Evolutionary conservation across 2,329 filamentous ascomycete genomes (phyloP).

Genomic region (Thielaviopsis euricoi): DNA sequence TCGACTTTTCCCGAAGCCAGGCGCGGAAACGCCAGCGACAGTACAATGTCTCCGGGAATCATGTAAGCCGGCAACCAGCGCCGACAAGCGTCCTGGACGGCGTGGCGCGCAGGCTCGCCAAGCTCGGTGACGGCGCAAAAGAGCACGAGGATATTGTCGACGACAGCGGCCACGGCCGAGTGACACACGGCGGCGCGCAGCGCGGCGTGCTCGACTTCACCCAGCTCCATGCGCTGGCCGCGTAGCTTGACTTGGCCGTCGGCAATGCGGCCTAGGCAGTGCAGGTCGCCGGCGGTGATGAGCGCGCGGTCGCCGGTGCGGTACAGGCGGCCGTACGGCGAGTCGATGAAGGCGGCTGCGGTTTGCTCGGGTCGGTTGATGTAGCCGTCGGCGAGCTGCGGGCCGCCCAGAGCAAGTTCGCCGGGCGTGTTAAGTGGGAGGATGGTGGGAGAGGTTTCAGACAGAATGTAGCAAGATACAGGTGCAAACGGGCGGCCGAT

Average conservation of each 20-base stretch:
- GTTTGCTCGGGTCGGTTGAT: constrained; percentile 70
- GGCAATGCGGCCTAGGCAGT: constrained; percentile 66
- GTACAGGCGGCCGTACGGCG: constrained; percentile 55
- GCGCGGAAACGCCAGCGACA: constrained; percentile 50
- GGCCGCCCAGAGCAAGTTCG: constrained; percentile 67
- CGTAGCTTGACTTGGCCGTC: constrained; percentile 75
- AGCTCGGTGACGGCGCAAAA: constrained; percentile 42
- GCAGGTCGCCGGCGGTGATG: constrained; percentile 53
- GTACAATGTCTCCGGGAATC: constrained; percentile 58
- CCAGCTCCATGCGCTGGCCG: constrained; percentile 68
- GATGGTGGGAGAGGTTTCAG: constrained; percentile 33
- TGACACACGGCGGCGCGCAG: constrained; percentile 45
- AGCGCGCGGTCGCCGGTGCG: constrained; percentile 72
- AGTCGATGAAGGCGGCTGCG: constrained; percentile 49
- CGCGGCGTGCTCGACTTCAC: constrained; percentile 58
- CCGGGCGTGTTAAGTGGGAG: constrained; percentile 52
- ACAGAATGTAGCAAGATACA: constrained; percentile 59
- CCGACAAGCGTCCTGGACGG: constrained; percentile 42
- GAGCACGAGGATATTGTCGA: constrained; percentile 52
- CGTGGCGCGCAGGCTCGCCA: background rate
- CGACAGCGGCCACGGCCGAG: constrained; percentile 48
- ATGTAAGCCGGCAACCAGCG: constrained; percentile 71
- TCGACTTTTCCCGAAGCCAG: constrained; percentile 76
- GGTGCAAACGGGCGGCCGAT: constrained; percentile 70
- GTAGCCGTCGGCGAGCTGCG: constrained; percentile 66